Evolutionary conservation across 306 rosid species (phyloP).

Genomic region (Castanospermum australe): DNA sequence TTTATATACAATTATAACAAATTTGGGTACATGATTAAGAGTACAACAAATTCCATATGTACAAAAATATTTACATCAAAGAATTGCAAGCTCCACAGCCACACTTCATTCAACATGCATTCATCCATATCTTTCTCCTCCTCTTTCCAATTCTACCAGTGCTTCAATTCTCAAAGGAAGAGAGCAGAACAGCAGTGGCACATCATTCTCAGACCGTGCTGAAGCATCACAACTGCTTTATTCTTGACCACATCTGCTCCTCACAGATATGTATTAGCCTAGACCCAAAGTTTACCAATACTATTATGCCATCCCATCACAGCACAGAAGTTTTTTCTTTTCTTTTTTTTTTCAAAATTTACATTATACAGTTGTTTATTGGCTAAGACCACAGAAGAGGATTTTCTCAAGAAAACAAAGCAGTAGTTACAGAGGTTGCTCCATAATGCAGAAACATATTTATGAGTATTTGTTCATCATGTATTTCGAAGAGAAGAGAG

Average conservation of each 20-base stretch:
- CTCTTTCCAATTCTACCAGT: not conserved
- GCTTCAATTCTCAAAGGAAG: not conserved
- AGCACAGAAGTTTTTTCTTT: not conserved
- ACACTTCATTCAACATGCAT: not conserved
- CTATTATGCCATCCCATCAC: not conserved
- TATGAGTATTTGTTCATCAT: conserved; percentile 24
- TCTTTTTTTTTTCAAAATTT: not conserved
- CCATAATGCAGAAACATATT: not conserved
- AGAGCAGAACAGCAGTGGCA: not conserved
- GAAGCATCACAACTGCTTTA: conserved; percentile 2
- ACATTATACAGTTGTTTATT: not conserved
- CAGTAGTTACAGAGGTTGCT: not conserved
- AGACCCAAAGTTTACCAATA: not conserved
- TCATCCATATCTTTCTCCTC: not conserved
- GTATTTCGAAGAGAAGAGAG: conserved; percentile 59
- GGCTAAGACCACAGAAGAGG: not conserved
- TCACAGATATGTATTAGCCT: not conserved
- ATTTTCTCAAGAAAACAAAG: not conserved
- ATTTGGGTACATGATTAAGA: not conserved
- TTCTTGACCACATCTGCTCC: conserved; percentile 22
- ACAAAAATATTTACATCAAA: conserved; percentile 31
- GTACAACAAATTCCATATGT: conserved; percentile 6
- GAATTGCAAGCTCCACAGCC: conserved; percentile 28
- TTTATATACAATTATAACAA: conserved; percentile 21
- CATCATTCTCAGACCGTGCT: not conserved